Conservation (phyloP, 108 stramenopile genomes). For the Fragilaria crotonensis region DNA sequence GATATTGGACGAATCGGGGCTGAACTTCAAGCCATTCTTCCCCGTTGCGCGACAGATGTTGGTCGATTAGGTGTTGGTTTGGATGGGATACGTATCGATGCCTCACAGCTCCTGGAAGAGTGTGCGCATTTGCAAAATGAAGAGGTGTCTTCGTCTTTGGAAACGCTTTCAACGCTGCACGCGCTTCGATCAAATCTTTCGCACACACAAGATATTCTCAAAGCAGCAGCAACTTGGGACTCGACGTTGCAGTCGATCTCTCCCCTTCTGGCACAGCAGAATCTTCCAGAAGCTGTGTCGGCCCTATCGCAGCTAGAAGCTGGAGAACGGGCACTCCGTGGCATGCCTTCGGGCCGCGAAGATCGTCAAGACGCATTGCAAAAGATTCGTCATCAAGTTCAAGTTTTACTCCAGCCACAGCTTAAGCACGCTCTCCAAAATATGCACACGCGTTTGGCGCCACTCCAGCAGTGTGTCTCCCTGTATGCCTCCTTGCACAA, state of each 20-base stretch:
- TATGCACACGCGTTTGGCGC: constrained; percentile 63
- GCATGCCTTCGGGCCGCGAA: constrained; percentile 57
- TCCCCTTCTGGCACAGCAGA: constrained; percentile 38
- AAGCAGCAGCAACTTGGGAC: constrained; percentile 75
- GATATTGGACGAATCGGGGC: constrained; percentile 81
- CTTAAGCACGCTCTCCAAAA: constrained; percentile 64
- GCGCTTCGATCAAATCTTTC: constrained; percentile 58
- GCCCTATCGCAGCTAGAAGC: constrained; percentile 52
- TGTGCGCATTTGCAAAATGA: constrained; percentile 6
- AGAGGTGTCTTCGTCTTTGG: constrained; percentile 41
- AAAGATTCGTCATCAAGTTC: constrained; percentile 52
- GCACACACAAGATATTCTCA: constrained; percentile 54
- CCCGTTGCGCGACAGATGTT: constrained; percentile 76
- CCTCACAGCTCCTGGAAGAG: constrained; percentile 37
- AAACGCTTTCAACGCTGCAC: constrained; percentile 67
- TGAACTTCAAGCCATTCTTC: constrained; percentile 74
- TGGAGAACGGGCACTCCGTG: constrained; percentile 57
- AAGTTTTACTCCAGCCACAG: constrained; percentile 61
- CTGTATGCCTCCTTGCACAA: constrained; percentile 60
- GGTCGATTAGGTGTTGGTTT: constrained; percentile 52
- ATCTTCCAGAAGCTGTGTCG: constrained; percentile 52
- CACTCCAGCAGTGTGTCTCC: constrained; percentile 67
- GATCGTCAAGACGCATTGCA: constrained; percentile 44
- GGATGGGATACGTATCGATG: constrained; percentile 62
- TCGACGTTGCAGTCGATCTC: constrained; percentile 52